A percentile compares a stretch with the other conserved stretches of the same genome.
Conservation (phyloP, 306 rosid species). For the Parietaria judaica region DNA sequence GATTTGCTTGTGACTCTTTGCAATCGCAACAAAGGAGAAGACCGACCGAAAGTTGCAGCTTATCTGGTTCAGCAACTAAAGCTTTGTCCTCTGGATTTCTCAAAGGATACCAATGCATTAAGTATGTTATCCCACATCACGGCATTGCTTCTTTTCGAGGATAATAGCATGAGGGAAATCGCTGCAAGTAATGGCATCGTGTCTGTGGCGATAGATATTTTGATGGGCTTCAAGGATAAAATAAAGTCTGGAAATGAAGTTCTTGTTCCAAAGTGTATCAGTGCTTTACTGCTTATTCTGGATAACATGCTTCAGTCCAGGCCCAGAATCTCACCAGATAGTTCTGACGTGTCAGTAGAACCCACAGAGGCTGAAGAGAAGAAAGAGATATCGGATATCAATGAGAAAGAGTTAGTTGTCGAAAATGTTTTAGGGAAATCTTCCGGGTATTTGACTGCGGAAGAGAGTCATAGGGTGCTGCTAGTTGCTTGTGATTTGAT, state of each 20-base stretch:
- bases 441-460: slow-evolving; percentile 71
- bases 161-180: slow-evolving; percentile 68
- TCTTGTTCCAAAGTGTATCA: slow-evolving; percentile 62
- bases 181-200: slow-evolving; percentile 78
- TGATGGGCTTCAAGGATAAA: slow-evolving; percentile 55
- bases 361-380: slow-evolving; percentile 43
- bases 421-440: slow-evolving; percentile 78
- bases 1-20: slow-evolving; percentile 89
- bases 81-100: slow-evolving; percentile 71
- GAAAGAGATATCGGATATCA: slow-evolving; percentile 29
- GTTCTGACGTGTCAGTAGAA: neutral
- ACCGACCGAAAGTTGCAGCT: slow-evolving; percentile 73
- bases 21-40: slow-evolving; percentile 83
- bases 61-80: slow-evolving; percentile 91
- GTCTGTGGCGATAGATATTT: slow-evolving; percentile 56
- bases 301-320: slow-evolving; percentile 84
- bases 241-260: slow-evolving; percentile 55
- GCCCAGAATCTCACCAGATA: slow-evolving; percentile 47
- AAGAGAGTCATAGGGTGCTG: slow-evolving; percentile 68
- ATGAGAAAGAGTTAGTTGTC: slow-evolving; percentile 44
- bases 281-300: slow-evolving; percentile 84
- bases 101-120: slow-evolving; percentile 61
- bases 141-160: slow-evolving; percentile 86
- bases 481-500: slow-evolving; percentile 81
- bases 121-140: slow-evolving; percentile 73